Evolutionary conservation across 78 protist species (phyloP), one percentile per base, ranked within the genome.

Genomic region (Speleostelium caveatum): DNA sequence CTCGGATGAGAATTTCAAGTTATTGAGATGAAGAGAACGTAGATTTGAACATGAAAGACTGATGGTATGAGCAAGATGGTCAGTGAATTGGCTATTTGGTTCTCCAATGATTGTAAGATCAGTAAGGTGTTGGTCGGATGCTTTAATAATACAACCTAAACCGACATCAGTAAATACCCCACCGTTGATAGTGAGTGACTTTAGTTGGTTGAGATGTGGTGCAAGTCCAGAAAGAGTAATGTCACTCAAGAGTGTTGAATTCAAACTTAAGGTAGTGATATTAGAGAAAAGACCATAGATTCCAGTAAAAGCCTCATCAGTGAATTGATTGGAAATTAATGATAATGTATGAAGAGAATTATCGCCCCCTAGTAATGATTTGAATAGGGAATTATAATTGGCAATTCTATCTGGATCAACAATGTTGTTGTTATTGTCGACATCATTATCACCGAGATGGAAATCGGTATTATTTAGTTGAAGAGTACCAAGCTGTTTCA

Each of bases 111-210:
- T 38, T 6, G 2, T 30, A 61, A 49, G 21, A 0, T 67, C 22
- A 38, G 66, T 19, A 58, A 80, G 65, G 1, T 71, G n/a, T 19
- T 61, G 65, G 73, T 67, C 41, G 14, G n/a, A 19, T 26, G 36
- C 38, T 33, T 75, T 16, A n/a, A 68, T 45, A 35, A 67, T 21
- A 33, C 89, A 75, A 2, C 68, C 77, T 38, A 67, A 63, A 4
- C 36, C 45, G 14, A 66, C 33, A n/a, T 56, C 75, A n/a, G 62
- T 17, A 26, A 26, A n/a, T 36, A 12, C 36, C n/a, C n/a, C n/a
- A n/a, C n/a, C n/a, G n/a, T n/a, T n/a, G 42, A 71, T 2, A 24
- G 60, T 26, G 62, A 71, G 30, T 26, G 41, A 10, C 19, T 39
- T 71, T 56, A 71, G 56, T 2, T 42, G 7, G n/a, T 5, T n/a